Percentiles rank a stretch among this genome's conserved stretches.
Evolutionary conservation across 1,139 yeast genomes (phyloP).

Genomic region (Protomyces inouyei): DNA sequence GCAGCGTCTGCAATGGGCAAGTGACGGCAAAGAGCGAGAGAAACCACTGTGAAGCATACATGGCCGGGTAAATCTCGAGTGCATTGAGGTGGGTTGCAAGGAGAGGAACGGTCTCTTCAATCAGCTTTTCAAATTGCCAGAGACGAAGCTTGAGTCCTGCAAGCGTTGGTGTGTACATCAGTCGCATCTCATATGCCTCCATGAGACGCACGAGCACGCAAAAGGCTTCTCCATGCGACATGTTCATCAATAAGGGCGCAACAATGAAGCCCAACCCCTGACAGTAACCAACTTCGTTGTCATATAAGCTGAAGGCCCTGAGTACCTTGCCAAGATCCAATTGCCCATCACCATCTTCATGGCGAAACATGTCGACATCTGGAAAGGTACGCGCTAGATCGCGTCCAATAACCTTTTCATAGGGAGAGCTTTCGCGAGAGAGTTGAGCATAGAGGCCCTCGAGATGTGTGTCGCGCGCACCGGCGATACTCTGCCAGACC

Average conservation of each 20-base stretch:
- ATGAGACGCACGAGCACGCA: constrained; percentile 55
- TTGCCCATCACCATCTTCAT: constrained; percentile 46
- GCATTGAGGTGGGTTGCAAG: constrained; percentile 47
- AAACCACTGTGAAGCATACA: constrained; percentile 58
- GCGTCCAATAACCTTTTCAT: constrained; percentile 53
- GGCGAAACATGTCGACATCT: constrained; percentile 49
- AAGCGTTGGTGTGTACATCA: constrained; percentile 57
- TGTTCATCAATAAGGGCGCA: constrained; percentile 56
- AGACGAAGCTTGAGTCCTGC: constrained; percentile 54
- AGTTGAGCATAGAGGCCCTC: constrained; percentile 44
- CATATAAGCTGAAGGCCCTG: constrained; percentile 64
- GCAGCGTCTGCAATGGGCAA: constrained; percentile 51
- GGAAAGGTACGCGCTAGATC: constrained; percentile 66
- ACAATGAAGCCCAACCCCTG: constrained; percentile 62
- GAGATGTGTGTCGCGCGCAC: constrained; percentile 38
- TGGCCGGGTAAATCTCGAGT: constrained; percentile 38
- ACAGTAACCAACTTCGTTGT: constrained; percentile 65
- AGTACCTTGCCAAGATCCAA: constrained; percentile 52
- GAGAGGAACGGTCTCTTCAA: constrained; percentile 45
- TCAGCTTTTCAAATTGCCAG: constrained; percentile 49
- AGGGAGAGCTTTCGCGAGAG: constrained; percentile 46
- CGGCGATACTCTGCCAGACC: constrained; percentile 42
- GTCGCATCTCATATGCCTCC: constrained; percentile 59
- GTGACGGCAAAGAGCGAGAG: constrained; percentile 60
- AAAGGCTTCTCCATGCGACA: constrained; percentile 50